Evolutionary conservation across 352 stramenopile species (phyloP), one percentile per base, ranked within the genome.

Genomic region (Globisporangium nagaii): DNA sequence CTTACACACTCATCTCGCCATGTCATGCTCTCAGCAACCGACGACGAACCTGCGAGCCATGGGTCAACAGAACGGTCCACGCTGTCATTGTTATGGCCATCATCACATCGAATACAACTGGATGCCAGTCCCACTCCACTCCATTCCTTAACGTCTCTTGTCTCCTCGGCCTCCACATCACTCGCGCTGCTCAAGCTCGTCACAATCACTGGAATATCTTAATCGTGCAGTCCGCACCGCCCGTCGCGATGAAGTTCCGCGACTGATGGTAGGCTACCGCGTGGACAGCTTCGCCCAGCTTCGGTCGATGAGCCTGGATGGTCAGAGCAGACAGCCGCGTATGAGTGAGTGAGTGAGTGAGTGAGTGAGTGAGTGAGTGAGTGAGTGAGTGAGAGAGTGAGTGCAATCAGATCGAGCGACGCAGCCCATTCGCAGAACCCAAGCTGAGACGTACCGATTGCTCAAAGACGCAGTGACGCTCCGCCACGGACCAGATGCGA

Each of bases 381-480:
- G n/a, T n/a, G n/a, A n/a, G n/a, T n/a, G n/a, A n/a, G n/a, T n/a
- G n/a, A n/a, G n/a, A n/a, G n/a, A n/a, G n/a, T n/a, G n/a, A n/a
- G n/a, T n/a, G n/a, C n/a, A n/a, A n/a, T n/a, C n/a, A n/a, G n/a
- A n/a, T n/a, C n/a, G n/a, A n/a, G n/a, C n/a, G n/a, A n/a, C n/a
- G n/a, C n/a, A n/a, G n/a, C n/a, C n/a, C 15, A 19, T 22, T n/a
- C 17, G 9, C 15, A 30, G 5, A 31, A 48, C 27, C 0, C 25
- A 45, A n/a, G 20, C 17, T n/a, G 4, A 3, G n/a, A 22, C 66
- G 30, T 60, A 90, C 83, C 65, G 78, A 70, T 73, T 92, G 80
- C 55, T 95, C 84, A 63, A 91, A 92, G 31, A 95, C 75, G 65
- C 84, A 95, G 64, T 89, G 81, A 5, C 84, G 79, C 53, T 95